Conservation (phyloP, 1,284 basidiomycete genomes). For the Mycocalia duriaeana region DNA sequence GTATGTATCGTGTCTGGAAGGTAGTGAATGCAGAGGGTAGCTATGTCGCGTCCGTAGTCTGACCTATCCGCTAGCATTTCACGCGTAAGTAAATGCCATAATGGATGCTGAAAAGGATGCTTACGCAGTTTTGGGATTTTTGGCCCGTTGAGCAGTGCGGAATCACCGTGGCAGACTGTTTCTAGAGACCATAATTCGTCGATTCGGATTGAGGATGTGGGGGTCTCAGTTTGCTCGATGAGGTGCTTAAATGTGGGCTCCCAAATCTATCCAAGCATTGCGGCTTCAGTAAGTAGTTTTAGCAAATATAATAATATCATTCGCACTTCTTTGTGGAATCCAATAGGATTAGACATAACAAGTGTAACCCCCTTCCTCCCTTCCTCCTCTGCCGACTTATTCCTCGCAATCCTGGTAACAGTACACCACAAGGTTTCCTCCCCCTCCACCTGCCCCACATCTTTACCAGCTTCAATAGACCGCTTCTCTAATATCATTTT, state of each 20-base stretch:
- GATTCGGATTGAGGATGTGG: constrained; percentile 13
- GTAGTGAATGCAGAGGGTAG: constrained; percentile 19
- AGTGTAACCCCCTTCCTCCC: constrained; percentile 17
- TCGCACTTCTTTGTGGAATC: constrained; percentile 22
- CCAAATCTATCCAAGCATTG: constrained; percentile 14
- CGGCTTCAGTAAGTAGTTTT: no score
- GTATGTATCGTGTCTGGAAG: constrained; percentile 12
- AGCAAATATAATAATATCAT: not conserved
- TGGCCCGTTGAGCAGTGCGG: constrained; percentile 14
- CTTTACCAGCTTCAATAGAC: constrained; percentile 10
- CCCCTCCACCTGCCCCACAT: constrained; percentile 7
- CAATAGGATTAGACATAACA: constrained; percentile 18
- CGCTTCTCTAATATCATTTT: constrained; percentile 13
- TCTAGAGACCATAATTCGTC: constrained; percentile 22
- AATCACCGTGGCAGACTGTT: constrained; percentile 19
- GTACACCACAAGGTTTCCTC: constrained; percentile 16
- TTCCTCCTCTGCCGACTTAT: constrained; percentile 5
- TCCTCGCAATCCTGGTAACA: constrained; percentile 16
- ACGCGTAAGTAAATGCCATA: not conserved
- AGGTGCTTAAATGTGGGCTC: constrained; percentile 16
- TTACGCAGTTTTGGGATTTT: constrained; percentile 17
- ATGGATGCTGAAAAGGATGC: constrained; percentile 1
- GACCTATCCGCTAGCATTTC: constrained; percentile 17
- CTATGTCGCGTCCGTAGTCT: constrained; percentile 20
- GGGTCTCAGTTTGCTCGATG: constrained; percentile 16